phyloP scores from a whole-genome alignment of 805 yeast genomes.

The Hanseniaspora lachancei region DNA sequence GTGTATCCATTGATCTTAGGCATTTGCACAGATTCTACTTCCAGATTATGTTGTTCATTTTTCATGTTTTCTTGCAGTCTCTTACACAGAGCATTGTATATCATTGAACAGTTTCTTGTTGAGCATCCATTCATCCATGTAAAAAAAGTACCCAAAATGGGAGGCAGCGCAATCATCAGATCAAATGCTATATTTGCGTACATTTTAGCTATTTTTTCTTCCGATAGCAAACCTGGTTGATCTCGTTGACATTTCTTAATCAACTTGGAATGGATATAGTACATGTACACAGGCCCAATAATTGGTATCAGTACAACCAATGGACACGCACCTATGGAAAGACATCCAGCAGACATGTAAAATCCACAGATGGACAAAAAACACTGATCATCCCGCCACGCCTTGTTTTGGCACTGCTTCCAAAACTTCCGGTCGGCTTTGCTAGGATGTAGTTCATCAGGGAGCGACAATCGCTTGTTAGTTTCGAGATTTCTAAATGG shows the following conservation, averaged over 20 bases:
- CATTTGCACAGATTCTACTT: not conserved
- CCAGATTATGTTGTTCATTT: not conserved
- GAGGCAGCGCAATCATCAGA: conserved; percentile 61
- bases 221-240: conserved; percentile 35
- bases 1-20: not conserved
- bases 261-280: conserved; percentile 58
- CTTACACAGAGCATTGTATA: conserved; percentile 34
- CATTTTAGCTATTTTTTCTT: conserved; percentile 49
- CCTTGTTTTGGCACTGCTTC: conserved; percentile 60
- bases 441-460: conserved; percentile 35
- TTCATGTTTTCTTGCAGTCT: conserved; percentile 2
- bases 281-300: conserved; percentile 76
- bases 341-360: conserved; percentile 48
- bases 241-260: conserved; percentile 25
- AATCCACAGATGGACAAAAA: conserved; percentile 47
- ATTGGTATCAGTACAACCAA: conserved; percentile 59
- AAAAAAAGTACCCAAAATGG: conserved; percentile 63
- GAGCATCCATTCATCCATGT: conserved; percentile 78
- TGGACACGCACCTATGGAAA: conserved; percentile 67
- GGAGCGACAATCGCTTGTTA: conserved; percentile 44
- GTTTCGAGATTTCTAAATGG: conserved; percentile 53
- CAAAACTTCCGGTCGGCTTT: conserved; percentile 52
- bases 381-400: conserved; percentile 81
- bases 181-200: conserved; percentile 67
- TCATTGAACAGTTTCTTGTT: conserved; percentile 74